Evolutionary conservation across 495 filamentous ascomycete genomes (phyloP).

Genomic region (Penicillium flavigenum): DNA sequence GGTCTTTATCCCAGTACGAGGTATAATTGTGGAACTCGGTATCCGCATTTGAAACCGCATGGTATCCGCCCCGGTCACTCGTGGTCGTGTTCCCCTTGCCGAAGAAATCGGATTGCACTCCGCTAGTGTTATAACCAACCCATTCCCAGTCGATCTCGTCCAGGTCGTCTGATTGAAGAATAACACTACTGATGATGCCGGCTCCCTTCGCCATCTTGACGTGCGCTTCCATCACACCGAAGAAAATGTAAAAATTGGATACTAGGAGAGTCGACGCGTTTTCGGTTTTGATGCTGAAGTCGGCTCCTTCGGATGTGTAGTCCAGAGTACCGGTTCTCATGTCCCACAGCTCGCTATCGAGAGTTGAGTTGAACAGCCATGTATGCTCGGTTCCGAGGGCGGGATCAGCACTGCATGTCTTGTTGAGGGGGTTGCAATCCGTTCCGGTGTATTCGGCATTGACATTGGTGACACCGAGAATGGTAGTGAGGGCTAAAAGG

Average conservation of each 20-base stretch:
- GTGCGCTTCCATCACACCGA: conserved; percentile 65
- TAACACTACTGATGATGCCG: conserved; percentile 74
- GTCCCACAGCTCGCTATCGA: conserved; percentile 58
- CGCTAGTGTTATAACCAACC: conserved; percentile 46
- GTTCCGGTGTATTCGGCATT: conserved; percentile 24
- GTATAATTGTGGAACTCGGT: conserved; percentile 70
- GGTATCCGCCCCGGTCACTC: conserved; percentile 58
- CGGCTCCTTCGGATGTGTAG: conserved; percentile 59
- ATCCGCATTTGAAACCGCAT: conserved; percentile 55
- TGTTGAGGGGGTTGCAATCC: conserved; percentile 62
- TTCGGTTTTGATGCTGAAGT: conserved; percentile 63
- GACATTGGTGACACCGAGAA: neutral
- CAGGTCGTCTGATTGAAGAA: conserved; percentile 76
- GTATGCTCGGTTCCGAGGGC: conserved; percentile 73
- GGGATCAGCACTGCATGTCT: conserved; percentile 66
- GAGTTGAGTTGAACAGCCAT: conserved; percentile 75
- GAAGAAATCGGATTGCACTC: conserved; percentile 84
- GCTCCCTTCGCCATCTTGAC: conserved; percentile 63
- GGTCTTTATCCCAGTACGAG: conserved; percentile 74
- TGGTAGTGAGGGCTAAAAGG: neutral
- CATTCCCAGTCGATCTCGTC: conserved; percentile 85
- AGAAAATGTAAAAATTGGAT: conserved; percentile 76
- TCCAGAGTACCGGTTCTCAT: conserved; percentile 59
- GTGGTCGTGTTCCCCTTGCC: conserved; percentile 73
- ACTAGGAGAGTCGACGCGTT: conserved; percentile 48